Evolutionary conservation across 192 early-diverging fungal genomes (phyloP).

Genomic region (Dispira simplex): DNA sequence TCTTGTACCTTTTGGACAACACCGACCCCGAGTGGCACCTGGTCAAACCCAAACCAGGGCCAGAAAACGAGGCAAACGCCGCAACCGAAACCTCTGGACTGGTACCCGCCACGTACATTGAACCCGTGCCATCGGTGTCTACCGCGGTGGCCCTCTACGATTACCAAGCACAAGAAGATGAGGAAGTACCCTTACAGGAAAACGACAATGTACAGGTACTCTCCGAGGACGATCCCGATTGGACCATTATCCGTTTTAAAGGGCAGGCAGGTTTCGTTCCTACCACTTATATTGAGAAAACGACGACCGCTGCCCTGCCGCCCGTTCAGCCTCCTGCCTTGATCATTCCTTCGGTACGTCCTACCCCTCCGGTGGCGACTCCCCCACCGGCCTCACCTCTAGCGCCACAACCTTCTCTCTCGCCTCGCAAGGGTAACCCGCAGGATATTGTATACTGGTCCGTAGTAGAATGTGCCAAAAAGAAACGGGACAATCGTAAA

Average conservation of each 20-base stretch:
- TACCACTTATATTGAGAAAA: constrained; percentile 64
- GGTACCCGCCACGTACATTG: constrained; percentile 86
- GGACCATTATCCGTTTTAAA: constrained; percentile 73
- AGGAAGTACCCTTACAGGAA: constrained; percentile 70
- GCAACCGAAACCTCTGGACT: constrained; percentile 41
- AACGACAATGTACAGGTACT: constrained; percentile 57
- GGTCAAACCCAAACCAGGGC: constrained; percentile 49
- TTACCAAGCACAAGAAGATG: constrained; percentile 66
- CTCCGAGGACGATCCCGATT: constrained; percentile 79
- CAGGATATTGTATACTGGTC: constrained; percentile 6
- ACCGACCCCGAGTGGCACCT: constrained; percentile 88
- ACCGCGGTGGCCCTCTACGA: constrained; percentile 59
- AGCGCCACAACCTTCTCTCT: constrained; percentile 4
- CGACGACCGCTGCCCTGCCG: neutral
- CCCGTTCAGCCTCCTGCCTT: constrained; percentile 1
- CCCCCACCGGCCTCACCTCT: neutral
- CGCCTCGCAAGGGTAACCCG: constrained; percentile 4
- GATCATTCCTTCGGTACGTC: neutral
- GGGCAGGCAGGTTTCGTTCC: constrained; percentile 71
- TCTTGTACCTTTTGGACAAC: constrained; percentile 72
- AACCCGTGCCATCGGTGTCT: constrained; percentile 35
- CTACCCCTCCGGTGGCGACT: constrained; percentile 4
- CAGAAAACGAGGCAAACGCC: neutral
- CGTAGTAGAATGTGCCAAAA: constrained; percentile 43
- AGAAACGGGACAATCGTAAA: constrained; percentile 56